Conservation (phyloP, 2,329 filamentous ascomycete genomes). For the Trichoderma atroviride region DNA sequence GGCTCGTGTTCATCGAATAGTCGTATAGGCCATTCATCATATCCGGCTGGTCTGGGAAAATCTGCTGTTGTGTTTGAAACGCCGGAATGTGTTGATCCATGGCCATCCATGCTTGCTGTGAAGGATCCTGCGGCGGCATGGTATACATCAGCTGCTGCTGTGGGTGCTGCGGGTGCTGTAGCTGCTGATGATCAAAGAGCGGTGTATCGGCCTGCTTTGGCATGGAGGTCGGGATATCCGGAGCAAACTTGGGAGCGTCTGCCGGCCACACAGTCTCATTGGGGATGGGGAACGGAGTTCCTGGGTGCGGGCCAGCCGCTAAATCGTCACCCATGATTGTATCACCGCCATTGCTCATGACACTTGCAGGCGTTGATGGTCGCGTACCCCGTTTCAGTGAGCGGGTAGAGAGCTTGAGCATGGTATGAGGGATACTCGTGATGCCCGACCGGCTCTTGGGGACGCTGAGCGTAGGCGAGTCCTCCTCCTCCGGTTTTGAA, state of each 20-base stretch:
- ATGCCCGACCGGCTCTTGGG: constrained; percentile 36
- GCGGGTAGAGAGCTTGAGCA: constrained; percentile 39
- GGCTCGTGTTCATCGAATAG: constrained; percentile 35
- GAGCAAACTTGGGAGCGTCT: constrained; percentile 46
- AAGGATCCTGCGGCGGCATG: constrained; percentile 38
- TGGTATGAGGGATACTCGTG: constrained; percentile 37
- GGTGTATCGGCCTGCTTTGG: constrained; percentile 39
- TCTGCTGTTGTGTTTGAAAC: constrained; percentile 29
- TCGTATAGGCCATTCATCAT: constrained; percentile 31
- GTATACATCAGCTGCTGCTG: constrained; percentile 35
- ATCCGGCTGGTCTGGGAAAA: constrained; percentile 28
- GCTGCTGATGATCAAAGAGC: constrained; percentile 15
- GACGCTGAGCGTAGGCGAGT: constrained; percentile 32
- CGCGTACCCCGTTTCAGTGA: constrained; percentile 43
- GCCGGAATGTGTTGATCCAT: constrained; percentile 29
- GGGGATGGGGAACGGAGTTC: constrained; percentile 46
- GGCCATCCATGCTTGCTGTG: constrained; percentile 34
- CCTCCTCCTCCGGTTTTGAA: constrained; percentile 34
- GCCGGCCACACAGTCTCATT: constrained; percentile 43
- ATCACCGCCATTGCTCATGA: constrained; percentile 30
- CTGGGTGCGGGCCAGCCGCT: constrained; percentile 43
- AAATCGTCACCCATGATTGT: constrained; percentile 42
- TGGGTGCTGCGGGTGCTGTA: constrained; percentile 16
- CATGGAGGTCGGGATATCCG: constrained; percentile 36
- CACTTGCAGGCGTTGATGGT: constrained; percentile 40